Evolutionary conservation across 306 rosid genomes (phyloP), one percentile per base, ranked within the genome.

Genomic region (Adenanthera pavonina): DNA sequence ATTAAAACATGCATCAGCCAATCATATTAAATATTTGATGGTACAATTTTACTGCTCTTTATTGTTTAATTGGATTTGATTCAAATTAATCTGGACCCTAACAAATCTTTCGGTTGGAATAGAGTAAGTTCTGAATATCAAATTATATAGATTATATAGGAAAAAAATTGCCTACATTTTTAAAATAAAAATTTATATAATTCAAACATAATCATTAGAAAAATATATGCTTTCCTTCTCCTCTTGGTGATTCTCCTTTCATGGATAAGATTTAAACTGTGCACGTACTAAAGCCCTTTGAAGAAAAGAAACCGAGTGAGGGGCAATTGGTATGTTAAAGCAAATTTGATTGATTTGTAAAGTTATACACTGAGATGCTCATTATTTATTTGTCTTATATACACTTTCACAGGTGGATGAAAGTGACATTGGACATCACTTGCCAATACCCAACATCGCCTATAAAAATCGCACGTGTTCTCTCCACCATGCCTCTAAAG

Each of bases 231-330:
- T 54, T 46, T 17, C 40, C 7, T 41, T 3, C 44, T 3, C 44
- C 35, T 7, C 16, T 10, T 34, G 51, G 52, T 66, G 80, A 65
- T 75, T 75, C 72, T 81, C 72, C 75, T 75, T 81, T 30, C 54
- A 56, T 52, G 77, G 77, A 56, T 72, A 81, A 19, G 76, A 81
- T 75, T 72, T 68, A 36, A 75, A 81, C 62, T 68, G 81, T 75
- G 36, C 61, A 81, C 44, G 64, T 52, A 74, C 60, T 46, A n/a
- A 41, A 40, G 2, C 61, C 20, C 80, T 81, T 53, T 67, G 35
- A 68, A 75, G 71, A 66, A 76, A 81, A 67, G 71, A 75, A 75
- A 34, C 64, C 30, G 64, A 75, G 51, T 13, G 44, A 15, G 34
- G 46, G 60, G 54, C 65, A 46, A 60, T 47, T 80, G 44, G 17